Evolutionary conservation across 306 rosid genomes (phyloP), one percentile per base, ranked within the genome.

Genomic region (Phaseolus lunatus): DNA sequence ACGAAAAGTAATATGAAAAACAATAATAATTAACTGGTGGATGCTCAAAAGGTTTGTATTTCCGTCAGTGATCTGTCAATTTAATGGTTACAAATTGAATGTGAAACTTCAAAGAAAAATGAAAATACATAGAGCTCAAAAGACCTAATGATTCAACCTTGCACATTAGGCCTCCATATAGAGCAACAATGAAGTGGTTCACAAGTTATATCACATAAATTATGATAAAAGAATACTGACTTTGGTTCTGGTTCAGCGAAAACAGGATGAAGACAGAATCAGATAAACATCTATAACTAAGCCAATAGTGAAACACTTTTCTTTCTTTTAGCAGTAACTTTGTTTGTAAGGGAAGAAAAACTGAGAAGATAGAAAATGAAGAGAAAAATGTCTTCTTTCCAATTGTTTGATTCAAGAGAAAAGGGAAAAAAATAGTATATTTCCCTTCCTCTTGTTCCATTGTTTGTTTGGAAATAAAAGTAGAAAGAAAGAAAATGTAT

Each of bases 251-350:
- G 67, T 48, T 45, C 62, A 26, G 57, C 26, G 33, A 67, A 67
- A 66, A 58, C 23, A 24, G 19, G 72, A 50, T 53, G 67, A 76
- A 57, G 24, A 61, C 52, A 44, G 54, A 13, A 23, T 62, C 58
- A 63, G 66, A 29, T 45, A 76, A 64, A 66, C 69, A 66, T 48
- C 22, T 58, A 68, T 18, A 24, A 69, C 22, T 64, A 79, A 22
- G 44, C 43, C 44, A 70, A 44, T 52, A 57, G 23, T n/a, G 43
- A n/a, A 50, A 58, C 12, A 57, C 8, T 7, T 59, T 83, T 57
- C 47, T 43, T 65, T 63, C 5, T n/a, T 62, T 29, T 24, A 16
- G 37, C 49, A 18, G 64, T 11, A 45, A 23, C 67, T 61, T 20
- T 27, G 43, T 29, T 29, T 13, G 18, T 5, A 27, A 27, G 20